Conservation (phyloP, 75 land plant species). For the Selaginella moellendorffii region DNA sequence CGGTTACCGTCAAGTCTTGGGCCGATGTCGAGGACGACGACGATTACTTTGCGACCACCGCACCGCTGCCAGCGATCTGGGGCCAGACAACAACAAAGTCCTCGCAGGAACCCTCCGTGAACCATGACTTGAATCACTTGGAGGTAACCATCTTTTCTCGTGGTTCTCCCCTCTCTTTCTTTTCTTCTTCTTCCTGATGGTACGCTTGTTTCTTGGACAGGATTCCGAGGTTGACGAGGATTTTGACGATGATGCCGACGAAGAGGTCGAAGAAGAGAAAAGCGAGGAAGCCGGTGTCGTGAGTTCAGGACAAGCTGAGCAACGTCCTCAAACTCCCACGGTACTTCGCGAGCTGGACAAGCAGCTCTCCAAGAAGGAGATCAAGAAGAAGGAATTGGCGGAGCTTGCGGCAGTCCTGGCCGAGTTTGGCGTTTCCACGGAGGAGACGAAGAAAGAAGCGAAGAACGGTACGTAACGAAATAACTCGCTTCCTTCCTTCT, state of each 20-base stretch:
- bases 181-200: no score
- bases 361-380: slow-evolving; percentile 88
- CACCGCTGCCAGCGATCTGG: slow-evolving; percentile 34
- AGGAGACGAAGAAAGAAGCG: slow-evolving; percentile 44
- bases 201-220: no score
- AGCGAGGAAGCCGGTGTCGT: slow-evolving; percentile 32
- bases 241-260: slow-evolving; percentile 42
- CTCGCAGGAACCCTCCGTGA: no score
- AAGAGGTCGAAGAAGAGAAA: slow-evolving; percentile 67
- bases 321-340: slow-evolving; percentile 24
- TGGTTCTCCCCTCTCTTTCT: no score
- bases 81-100: slow-evolving; percentile 3
- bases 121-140: no score
- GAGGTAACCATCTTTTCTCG: no score
- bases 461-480: no score
- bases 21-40: slow-evolving; percentile 92
- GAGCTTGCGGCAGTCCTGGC: slow-evolving; percentile 89
- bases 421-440: slow-evolving; percentile 43
- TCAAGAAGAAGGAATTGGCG: slow-evolving; percentile 80
- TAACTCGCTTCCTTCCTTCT: no score
- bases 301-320: slow-evolving; percentile 42
- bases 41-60: slow-evolving; percentile 72
- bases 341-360: slow-evolving; percentile 60
- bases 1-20: slow-evolving; percentile 64
- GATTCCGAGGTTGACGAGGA: slow-evolving; percentile 93